phyloP scores from a whole-genome alignment of 2,329 filamentous ascomycete genomes.

The Botrytis tulipae region DNA sequence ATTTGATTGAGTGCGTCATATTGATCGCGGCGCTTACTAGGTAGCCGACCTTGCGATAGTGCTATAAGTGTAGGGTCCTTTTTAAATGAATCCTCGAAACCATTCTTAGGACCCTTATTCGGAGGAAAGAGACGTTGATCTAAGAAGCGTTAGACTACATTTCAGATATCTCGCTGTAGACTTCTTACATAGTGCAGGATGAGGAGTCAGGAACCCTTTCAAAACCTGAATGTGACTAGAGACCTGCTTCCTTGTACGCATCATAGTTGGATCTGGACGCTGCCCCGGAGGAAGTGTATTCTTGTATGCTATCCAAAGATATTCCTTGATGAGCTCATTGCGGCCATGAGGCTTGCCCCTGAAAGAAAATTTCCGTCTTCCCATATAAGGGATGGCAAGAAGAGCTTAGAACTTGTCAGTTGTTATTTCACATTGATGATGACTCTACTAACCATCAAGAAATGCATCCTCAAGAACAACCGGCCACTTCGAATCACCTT shows the following conservation, averaged over 20 bases:
- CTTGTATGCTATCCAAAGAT: conserved; percentile 55
- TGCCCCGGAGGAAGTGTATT: conserved; percentile 46
- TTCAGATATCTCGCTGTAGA: background rate
- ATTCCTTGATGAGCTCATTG: conserved; percentile 69
- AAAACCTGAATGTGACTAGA: conserved; percentile 71
- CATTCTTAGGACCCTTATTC: conserved; percentile 52
- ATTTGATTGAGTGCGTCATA: conserved; percentile 27
- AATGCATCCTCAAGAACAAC: conserved; percentile 64
- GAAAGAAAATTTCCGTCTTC: conserved; percentile 64
- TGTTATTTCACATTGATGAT: background rate
- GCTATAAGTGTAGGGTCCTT: conserved; percentile 62
- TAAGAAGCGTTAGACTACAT: conserved; percentile 26
- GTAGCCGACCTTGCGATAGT: conserved; percentile 48
- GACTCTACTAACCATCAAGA: conserved; percentile 56
- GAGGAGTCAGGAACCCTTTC: conserved; percentile 62
- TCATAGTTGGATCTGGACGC: conserved; percentile 47
- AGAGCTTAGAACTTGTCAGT: conserved; percentile 48
- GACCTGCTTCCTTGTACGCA: conserved; percentile 58
- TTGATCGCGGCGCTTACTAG: conserved; percentile 27
- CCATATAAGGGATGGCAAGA: conserved; percentile 64
- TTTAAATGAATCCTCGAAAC: conserved; percentile 59
- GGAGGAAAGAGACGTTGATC: conserved; percentile 56
- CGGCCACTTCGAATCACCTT: conserved; percentile 61
- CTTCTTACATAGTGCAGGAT: conserved; percentile 58
- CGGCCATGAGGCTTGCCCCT: conserved; percentile 62